Evolutionary conservation across 2,329 filamentous ascomycete species (phyloP), one percentile per base, ranked within the genome.

Genomic region (Exophiala sp.): DNA sequence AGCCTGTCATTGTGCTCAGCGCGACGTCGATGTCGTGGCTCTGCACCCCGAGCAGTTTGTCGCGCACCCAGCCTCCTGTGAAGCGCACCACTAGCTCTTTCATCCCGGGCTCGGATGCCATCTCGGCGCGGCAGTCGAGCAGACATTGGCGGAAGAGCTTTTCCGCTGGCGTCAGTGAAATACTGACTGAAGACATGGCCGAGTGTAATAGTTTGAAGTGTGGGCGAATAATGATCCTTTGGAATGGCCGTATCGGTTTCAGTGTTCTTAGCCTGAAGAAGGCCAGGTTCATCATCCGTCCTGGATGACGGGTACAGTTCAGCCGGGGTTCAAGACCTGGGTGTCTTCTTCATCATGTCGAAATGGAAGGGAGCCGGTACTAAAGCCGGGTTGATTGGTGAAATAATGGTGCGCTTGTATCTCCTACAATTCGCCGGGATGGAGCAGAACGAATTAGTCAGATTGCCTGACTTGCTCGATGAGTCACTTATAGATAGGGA

Each of bases 1-100:
- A 68, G 13, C 73, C 73, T 1, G 72, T 75, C 72, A 75, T 75
- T 14, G 63, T 71, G 58, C 70, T 72, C 41, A 75, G 72, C 11
- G 67, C 70, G 30, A 75, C 70, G 53, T 75, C 73, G 42, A 75
- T 73, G 53, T 75, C 73, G 55, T 73, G 66, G 50, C 71, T 74
- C 14, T 63, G 63, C 2, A 68, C 60, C 4, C 72, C 72, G 4
- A 75, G 64, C 19, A 75, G 58, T 60, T 75, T 75, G 62, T 75
- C 73, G 35, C 73, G 66, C 32, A 75, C 73, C 73, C 73, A 75
- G 22, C 73, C 73, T 24, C 73, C 73, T 21, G 72, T 73, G 46
- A 73, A 74, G 8, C 73, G 66, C 18, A 76, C 59, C 9, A 71
- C 65, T 2, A 71, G 68, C n/a, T 49, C 48, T 22, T 57, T 53